These are phyloP conservation scores for Arthrobotrys entomopaga DNA, from an alignment of 2,329 filamentous ascomycete genomes.

Conservation along the genomic window DNA sequence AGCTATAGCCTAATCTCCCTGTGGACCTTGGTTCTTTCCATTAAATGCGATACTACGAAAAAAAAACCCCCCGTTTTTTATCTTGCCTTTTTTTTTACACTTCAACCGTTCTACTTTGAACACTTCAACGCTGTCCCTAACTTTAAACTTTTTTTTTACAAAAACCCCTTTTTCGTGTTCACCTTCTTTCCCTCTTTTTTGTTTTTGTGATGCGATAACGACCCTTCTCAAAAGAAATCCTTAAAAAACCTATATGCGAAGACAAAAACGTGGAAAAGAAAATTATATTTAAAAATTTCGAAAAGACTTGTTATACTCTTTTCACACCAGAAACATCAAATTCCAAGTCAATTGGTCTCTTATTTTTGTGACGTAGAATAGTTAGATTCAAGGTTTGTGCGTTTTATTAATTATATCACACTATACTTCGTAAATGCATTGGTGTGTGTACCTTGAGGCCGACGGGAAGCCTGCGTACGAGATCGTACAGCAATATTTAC, in stretches of 20 bases:
- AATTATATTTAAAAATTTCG: constrained; percentile 31
- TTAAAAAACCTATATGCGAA: constrained; percentile 39
- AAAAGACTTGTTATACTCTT: constrained; percentile 39
- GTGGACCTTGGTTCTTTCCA: constrained; percentile 25
- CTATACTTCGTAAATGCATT: too few species aligned
- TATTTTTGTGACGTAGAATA: too few species aligned
- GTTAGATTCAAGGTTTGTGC: too few species aligned
- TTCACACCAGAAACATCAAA: constrained; percentile 8
- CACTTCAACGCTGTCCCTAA: constrained; percentile 53
- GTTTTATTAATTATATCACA: too few species aligned
- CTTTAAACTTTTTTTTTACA: constrained; percentile 35
- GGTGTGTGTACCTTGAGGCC: too few species aligned
- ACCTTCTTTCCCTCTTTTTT: constrained; percentile 26
- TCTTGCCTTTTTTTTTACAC: constrained; percentile 13
- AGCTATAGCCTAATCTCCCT: constrained; percentile 36
- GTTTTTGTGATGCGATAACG: constrained; percentile 53
- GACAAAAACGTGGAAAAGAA: constrained; percentile 54
- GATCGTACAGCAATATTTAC: too few species aligned
- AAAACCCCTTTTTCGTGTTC: constrained; percentile 14
- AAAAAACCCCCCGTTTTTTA: constrained; percentile 21
- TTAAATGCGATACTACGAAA: constrained; percentile 38
- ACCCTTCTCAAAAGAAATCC: constrained; percentile 33
- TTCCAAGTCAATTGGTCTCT: too few species aligned
- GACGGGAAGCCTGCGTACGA: too few species aligned
- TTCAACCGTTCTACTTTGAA: constrained; percentile 20